Percentiles rank a stretch among this genome's conserved stretches.
Conservation (phyloP, 2,329 filamentous ascomycete genomes). For the Aspergillus spinulosporus region DNA sequence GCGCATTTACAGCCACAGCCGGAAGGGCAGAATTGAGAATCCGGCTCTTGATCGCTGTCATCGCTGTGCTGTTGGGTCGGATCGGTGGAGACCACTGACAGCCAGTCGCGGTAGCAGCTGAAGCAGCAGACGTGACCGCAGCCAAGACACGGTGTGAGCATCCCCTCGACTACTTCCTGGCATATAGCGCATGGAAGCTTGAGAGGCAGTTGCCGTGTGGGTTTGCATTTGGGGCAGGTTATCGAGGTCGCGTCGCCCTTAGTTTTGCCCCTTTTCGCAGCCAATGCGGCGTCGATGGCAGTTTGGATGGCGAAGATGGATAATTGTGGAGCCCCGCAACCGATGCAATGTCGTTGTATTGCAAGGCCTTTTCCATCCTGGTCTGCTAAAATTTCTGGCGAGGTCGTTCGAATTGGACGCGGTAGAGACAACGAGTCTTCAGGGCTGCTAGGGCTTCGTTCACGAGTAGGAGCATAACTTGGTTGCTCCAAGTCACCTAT, state of each 20-base stretch:
- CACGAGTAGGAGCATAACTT: conserved; percentile 21
- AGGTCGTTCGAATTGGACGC: conserved; percentile 17
- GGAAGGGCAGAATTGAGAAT: conserved; percentile 42
- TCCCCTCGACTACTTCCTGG: conserved; percentile 44
- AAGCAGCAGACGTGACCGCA: conserved; percentile 52
- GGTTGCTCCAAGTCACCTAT: conserved; percentile 49
- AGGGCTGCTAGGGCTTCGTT: conserved; percentile 29
- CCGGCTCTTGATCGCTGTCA: conserved; percentile 18
- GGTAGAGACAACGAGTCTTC: conserved; percentile 30
- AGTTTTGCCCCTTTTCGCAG: conserved; percentile 24
- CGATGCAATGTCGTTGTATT: conserved; percentile 45
- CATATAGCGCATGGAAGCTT: conserved; percentile 48
- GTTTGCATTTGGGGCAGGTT: conserved; percentile 40
- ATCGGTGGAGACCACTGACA: conserved; percentile 26
- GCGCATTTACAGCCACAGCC: conserved; percentile 52
- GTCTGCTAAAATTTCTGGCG: conserved; percentile 7
- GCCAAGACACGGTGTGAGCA: conserved; percentile 48
- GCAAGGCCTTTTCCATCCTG: conserved; percentile 35
- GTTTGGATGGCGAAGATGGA: conserved; percentile 37
- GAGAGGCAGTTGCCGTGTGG: conserved; percentile 34
- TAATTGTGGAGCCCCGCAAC: conserved; percentile 40
- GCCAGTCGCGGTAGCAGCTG: conserved; percentile 47
- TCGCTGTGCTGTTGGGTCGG: conserved; percentile 14
- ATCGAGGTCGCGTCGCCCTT: conserved; percentile 19
- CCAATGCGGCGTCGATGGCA: conserved; percentile 21